Evolutionary conservation across 768 basidiomycete species (phyloP), one percentile per base, ranked within the genome.

Genomic region (Psilocybe sp.): DNA sequence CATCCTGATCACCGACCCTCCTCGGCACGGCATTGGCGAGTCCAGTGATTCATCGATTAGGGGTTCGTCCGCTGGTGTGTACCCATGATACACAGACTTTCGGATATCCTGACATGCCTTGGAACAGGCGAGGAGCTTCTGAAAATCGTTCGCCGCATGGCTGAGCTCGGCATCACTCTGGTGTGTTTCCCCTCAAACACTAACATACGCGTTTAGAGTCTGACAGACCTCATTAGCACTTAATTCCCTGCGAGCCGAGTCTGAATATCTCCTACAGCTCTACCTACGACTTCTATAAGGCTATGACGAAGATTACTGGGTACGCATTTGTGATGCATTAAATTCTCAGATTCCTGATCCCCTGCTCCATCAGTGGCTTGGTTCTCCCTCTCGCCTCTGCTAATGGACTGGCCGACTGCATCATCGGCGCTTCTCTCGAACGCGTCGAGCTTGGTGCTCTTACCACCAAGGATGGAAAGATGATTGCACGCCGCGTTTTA

Each of bases 11-110:
- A 55, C 57, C n/a, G 57, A 58, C 40, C 48, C 57, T 34, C 57
- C 57, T 23, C 57, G 54, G 8, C 57, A 58, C 38, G 57, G 57
- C 36, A 48, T 53, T 14, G 54, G 54, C 11, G 53, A 58, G 43
- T 41, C 46, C 6, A 44, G 54, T 4, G 53, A 60, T 35, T 34
- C 38, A 7, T 33, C 46, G 33, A 40, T 40, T 34, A 35, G 28
- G 28, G 7, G 7, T 28, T 28, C 23, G 4, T 7, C 23, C 23
- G 3, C 23, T 7, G 23, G 23, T 28, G 3, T 4, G 23, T 28
- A 28, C 23, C 7, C 23, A 28, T 28, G 23, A 28, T 28, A 28
- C 7, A 28, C 23, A 28, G 23, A 28, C 7, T 4, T 7, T 28
- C 4, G 3, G 23, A 28, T 28, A n/a, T n/a, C n/a, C n/a, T n/a